These are phyloP conservation scores for Morella rubra DNA, from an alignment of 306 rosid species.

Conservation along the genomic window DNA sequence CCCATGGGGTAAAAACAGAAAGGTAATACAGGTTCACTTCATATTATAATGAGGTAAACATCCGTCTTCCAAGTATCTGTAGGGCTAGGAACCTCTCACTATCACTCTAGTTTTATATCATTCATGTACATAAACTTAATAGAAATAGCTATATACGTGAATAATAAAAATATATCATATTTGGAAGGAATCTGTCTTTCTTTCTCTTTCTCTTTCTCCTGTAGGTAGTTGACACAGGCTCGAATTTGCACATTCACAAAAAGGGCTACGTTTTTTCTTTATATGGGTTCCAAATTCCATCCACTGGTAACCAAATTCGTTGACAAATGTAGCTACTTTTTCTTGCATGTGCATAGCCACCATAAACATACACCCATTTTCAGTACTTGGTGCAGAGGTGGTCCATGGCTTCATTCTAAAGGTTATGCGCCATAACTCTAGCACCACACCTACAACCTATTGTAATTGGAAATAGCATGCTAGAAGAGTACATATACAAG, in stretches of 20 bases:
- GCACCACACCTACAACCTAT: slow-evolving; percentile 1
- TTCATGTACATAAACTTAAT: no score
- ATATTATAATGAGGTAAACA: no score
- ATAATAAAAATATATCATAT: no score
- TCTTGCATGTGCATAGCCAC: neutral
- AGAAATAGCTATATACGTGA: no score
- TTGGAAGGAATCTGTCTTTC: neutral
- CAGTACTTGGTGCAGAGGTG: slow-evolving; percentile 11
- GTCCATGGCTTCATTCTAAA: slow-evolving; percentile 23
- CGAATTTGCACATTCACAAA: neutral
- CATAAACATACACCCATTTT: neutral
- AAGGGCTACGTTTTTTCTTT: neutral
- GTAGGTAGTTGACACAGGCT: neutral
- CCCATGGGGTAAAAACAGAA: no score
- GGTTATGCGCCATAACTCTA: neutral
- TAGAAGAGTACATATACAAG: neutral
- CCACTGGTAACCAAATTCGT: neutral
- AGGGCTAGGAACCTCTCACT: neutral
- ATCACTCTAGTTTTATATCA: no score
- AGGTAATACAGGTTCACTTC: no score
- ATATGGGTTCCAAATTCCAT: neutral
- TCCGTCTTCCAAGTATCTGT: no score
- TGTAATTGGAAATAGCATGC: neutral
- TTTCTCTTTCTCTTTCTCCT: neutral
- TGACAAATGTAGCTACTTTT: neutral